A percentile compares a stretch with the other conserved stretches of the same genome.
Conservation (phyloP, 2,329 filamentous ascomycete species). For the Curvularia sp. region DNA sequence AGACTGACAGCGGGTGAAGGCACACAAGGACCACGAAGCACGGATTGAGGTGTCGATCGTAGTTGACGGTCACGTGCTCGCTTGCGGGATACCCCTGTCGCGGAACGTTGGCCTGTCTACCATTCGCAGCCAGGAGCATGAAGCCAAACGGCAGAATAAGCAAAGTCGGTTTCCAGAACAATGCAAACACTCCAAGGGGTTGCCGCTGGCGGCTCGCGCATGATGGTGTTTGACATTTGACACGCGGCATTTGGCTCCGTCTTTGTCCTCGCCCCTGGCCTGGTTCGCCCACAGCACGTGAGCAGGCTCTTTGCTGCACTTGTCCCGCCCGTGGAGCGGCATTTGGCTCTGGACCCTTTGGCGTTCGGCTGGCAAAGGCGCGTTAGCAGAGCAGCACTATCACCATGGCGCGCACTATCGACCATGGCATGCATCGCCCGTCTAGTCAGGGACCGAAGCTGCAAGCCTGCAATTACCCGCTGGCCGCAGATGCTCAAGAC, state of each 20-base stretch:
- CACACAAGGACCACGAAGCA: constrained; percentile 30
- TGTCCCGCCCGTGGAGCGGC: constrained; percentile 16
- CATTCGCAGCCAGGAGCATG: not conserved
- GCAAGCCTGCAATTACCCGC: constrained; percentile 21
- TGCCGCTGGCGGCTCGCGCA: constrained; percentile 10
- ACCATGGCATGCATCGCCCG: not conserved
- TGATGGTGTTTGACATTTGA: constrained; percentile 16
- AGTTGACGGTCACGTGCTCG: constrained; percentile 28
- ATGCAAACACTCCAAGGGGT: constrained; percentile 1
- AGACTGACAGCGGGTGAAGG: constrained; percentile 31
- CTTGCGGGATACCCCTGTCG: constrained; percentile 7
- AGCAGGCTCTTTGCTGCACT: constrained; percentile 3
- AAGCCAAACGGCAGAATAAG: constrained; percentile 15
- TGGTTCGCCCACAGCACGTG: constrained; percentile 10
- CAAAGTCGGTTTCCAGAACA: constrained; percentile 15
- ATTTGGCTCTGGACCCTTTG: constrained; percentile 26
- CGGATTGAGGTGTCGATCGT: constrained; percentile 24
- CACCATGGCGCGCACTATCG: too few relatives aligned
- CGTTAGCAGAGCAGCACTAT: not conserved
- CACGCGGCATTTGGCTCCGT: constrained; percentile 5
- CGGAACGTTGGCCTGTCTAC: not conserved
- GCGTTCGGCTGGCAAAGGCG: constrained; percentile 2
- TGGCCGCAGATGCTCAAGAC: constrained; percentile 11
- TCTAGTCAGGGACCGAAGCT: constrained; percentile 32
- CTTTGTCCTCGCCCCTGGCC: constrained; percentile 9